Evolutionary conservation across 805 yeast genomes (phyloP), one percentile per base, ranked within the genome.

Genomic region (Lipomyces lipofer): DNA sequence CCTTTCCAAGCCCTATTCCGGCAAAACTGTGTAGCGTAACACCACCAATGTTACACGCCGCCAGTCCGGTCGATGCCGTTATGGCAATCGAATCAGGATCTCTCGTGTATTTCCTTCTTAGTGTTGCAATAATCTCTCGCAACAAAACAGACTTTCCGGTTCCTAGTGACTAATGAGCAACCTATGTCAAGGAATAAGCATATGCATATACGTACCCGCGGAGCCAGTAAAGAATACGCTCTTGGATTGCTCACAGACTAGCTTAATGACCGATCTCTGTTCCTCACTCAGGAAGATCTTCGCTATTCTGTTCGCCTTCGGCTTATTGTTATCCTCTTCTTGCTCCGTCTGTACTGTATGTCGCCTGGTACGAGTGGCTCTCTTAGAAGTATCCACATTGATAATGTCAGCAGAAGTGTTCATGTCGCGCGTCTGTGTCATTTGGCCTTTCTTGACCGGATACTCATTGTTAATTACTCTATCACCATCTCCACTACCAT

Each of bases 31-130:
- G 95, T 27, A 94, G 75, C 0, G 99, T 94, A 28, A 79, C 80
- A 22, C 99, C 99, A 1, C 95, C 96, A 63, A 94, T 86, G 64
- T 90, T 89, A 39, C 89, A 85, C 0, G 97, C 99, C 0, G 99
- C 99, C 58, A 94, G 73, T 0, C 99, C 99, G 0, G 99, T 94
- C 0, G 97, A 87, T 0, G 99, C 99, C 0, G 98, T 89, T 3
- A 94, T 82, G 0, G 95, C 96, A 2, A 94, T 88, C 0, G 74
- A 69, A 10, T 74, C 73, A 1, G 68, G 65, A 2, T 75, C 73
- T 10, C 62, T 51, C 1, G 77, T 74, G 66, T 80, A 76, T 42
- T 76, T 72, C 1, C 63, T 56, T 17, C 70, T 69, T 47, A 89
- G 70, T 25, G 76, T 75, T 17, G 71, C 66, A 19, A 94, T 89